Evolutionary conservation across 2,329 filamentous ascomycete species (phyloP).

Genomic region (Aspergillus latus): DNA sequence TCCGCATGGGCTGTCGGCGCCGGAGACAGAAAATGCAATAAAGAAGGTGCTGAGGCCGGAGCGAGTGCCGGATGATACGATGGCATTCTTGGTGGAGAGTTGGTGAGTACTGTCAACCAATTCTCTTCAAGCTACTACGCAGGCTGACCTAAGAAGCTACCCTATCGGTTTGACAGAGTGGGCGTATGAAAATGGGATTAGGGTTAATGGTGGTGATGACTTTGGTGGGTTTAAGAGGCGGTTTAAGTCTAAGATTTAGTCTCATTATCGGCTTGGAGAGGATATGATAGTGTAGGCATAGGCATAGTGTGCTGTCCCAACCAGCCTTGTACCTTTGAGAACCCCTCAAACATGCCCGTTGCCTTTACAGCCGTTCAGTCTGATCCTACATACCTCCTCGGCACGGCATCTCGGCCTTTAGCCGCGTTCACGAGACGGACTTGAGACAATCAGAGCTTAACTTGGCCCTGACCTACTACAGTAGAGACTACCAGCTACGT

Average conservation of each 20-base stretch:
- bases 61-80: constrained; percentile 7
- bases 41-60: constrained; percentile 5
- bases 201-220: background rate
- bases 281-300: too few relatives aligned
- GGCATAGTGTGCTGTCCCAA: too few relatives aligned
- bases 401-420: too few relatives aligned
- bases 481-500: too few relatives aligned
- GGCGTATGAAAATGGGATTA: constrained; percentile 9
- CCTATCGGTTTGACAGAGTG: constrained; percentile 10
- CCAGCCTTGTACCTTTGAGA: too few relatives aligned
- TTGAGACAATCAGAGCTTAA: background rate
- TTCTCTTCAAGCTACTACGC: background rate
- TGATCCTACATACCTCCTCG: too few relatives aligned
- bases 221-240: constrained; percentile 10
- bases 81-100: constrained; percentile 9
- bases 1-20: constrained; percentile 3
- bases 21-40: constrained; percentile 5
- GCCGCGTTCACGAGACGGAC: background rate
- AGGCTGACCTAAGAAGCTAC: background rate
- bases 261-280: too few relatives aligned
- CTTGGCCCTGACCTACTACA: background rate
- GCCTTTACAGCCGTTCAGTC: too few relatives aligned
- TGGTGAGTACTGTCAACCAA: background rate
- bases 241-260: constrained; percentile 9
- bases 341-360: too few relatives aligned